Conservation (phyloP, 2,329 filamentous ascomycete genomes). For the Diaporthe destruens region DNA sequence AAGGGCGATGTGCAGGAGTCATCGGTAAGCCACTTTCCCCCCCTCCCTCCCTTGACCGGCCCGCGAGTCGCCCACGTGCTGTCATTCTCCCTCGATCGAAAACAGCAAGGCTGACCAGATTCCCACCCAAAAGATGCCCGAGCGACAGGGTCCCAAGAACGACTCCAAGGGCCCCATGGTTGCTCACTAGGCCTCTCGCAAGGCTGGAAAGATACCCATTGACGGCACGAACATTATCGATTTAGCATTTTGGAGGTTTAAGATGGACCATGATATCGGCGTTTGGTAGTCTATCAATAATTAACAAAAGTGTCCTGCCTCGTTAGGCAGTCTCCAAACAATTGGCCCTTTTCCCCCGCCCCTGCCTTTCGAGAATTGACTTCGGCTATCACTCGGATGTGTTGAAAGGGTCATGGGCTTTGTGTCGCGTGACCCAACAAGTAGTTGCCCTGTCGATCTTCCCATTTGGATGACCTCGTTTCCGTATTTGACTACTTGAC, state of each 20-base stretch:
- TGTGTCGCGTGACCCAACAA: no score
- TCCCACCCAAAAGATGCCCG: constrained; percentile 58
- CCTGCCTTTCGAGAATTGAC: no score
- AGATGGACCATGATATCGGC: constrained; percentile 26
- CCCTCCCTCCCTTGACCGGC: not conserved
- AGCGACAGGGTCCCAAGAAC: constrained; percentile 66
- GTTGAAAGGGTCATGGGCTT: not conserved
- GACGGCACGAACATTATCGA: constrained; percentile 30
- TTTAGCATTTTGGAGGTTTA: constrained; percentile 31
- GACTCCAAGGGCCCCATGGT: constrained; percentile 60
- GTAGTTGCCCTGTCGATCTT: constrained; percentile 3
- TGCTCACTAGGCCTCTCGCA: constrained; percentile 53
- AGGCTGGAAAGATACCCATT: constrained; percentile 40
- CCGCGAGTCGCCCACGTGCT: no score
- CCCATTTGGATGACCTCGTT: not conserved
- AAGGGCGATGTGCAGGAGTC: constrained; percentile 76
- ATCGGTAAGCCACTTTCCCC: constrained; percentile 54
- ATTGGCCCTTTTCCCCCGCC: not conserved
- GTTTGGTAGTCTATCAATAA: constrained; percentile 27
- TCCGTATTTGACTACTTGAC: not conserved
- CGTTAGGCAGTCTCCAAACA: constrained; percentile 9
- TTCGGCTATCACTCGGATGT: no score
- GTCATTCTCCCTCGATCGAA: no score
- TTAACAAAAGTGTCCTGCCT: constrained; percentile 28
- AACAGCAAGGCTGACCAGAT: constrained; percentile 35